phyloP scores from a whole-genome alignment of 768 basidiomycete species.

The Mycena polygramma region DNA sequence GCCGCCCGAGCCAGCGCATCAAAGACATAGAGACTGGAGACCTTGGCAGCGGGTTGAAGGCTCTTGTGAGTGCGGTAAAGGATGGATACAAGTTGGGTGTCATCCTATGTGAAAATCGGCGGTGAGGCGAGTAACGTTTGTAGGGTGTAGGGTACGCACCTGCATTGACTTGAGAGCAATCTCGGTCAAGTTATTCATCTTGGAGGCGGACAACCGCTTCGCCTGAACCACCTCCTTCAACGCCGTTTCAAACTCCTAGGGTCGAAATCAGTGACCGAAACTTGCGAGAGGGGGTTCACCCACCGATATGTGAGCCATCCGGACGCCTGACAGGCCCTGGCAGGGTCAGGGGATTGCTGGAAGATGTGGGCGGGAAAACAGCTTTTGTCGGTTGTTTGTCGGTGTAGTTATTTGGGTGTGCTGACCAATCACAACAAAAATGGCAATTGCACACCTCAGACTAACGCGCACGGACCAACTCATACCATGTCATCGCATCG shows the following conservation, averaged over 20 bases:
- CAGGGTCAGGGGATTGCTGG: not conserved
- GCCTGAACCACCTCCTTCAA: conserved; percentile 86
- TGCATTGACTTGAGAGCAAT: conserved; percentile 83
- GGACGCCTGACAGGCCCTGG: not conserved
- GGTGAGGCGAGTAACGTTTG: conserved; percentile 1
- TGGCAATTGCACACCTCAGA: too few species aligned
- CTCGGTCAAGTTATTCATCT: conserved; percentile 83
- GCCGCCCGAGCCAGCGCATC: conserved; percentile 94
- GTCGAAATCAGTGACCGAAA: conserved; percentile 1
- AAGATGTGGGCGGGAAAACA: not conserved
- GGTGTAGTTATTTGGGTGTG: conserved; percentile 39
- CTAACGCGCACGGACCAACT: conserved; percentile 5
- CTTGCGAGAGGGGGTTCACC: not conserved
- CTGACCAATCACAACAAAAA: conserved; percentile 15
- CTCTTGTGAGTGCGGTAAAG: conserved; percentile 92
- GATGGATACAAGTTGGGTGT: conserved; percentile 88
- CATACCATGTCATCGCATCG: conserved; percentile 63
- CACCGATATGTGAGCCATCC: conserved; percentile 20
- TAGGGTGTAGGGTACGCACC: conserved; percentile 58
- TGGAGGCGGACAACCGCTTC: conserved; percentile 89
- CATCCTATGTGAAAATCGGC: conserved; percentile 66
- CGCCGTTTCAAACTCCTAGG: conserved; percentile 84
- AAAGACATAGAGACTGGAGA: conserved; percentile 92
- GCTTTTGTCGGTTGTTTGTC: not conserved
- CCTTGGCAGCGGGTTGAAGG: conserved; percentile 75